Percentiles rank a stretch among this genome's conserved stretches.
These are phyloP conservation scores for Fraxinus excelsior DNA, from an alignment of 257 asterid genomes.

Conservation along the genomic window DNA sequence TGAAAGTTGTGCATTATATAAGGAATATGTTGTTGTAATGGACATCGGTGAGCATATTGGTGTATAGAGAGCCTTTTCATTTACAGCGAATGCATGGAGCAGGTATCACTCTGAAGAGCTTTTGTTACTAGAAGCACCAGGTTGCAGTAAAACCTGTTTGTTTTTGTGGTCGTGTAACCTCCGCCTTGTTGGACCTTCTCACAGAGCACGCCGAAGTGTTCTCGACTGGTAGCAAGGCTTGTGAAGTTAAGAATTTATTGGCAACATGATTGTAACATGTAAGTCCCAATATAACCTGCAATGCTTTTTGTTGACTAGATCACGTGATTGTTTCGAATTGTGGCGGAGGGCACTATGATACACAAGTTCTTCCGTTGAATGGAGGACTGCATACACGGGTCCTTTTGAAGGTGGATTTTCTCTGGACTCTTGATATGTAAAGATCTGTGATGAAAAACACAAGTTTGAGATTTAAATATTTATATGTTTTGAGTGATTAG, in stretches of 20 bases:
- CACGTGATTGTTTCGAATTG: not conserved
- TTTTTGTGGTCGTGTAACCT: not conserved
- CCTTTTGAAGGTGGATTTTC: not conserved
- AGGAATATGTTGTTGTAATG: not conserved
- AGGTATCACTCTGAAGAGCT: not conserved
- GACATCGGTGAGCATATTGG: not conserved
- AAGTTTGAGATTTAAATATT: too few species aligned
- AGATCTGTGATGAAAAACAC: not conserved
- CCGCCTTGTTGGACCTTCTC: not conserved
- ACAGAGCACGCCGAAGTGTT: not conserved
- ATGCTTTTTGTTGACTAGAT: not conserved
- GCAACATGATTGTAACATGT: not conserved
- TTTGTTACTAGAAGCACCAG: not conserved
- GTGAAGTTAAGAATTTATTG: not conserved
- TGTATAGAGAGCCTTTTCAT: not conserved
- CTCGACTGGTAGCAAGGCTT: not conserved
- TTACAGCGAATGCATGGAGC: not conserved
- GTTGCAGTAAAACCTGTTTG: not conserved
- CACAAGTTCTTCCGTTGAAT: not conserved
- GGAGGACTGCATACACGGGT: not conserved
- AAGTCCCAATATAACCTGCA: not conserved
- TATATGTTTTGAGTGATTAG: not conserved
- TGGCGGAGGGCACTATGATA: not conserved
- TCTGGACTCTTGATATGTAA: not conserved
- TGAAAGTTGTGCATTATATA: not conserved